A percentile compares a stretch with the other conserved stretches of the same genome.
phyloP scores from a whole-genome alignment of 129 eudicot species.

The Silybum marianum region DNA sequence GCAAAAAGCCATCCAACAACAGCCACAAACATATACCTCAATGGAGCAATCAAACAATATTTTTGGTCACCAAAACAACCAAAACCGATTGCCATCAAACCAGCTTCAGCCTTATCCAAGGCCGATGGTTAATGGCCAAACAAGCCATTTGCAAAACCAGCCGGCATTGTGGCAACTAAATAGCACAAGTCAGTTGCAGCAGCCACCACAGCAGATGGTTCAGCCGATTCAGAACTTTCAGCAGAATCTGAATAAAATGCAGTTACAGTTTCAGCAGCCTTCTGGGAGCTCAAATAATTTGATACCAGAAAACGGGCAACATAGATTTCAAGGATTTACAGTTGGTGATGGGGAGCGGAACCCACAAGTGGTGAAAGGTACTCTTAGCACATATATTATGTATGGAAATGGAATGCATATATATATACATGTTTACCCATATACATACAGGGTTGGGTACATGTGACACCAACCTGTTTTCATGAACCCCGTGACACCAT shows the following conservation, averaged over 20 bases:
- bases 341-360: slow-evolving; percentile 5
- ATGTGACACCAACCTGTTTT: no score
- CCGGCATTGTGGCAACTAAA: slow-evolving; percentile 2
- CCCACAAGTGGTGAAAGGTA: slow-evolving; percentile 10
- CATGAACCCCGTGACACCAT: no score
- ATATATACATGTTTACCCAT: background rate
- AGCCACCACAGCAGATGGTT: background rate
- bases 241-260: background rate
- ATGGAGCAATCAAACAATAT: slow-evolving; percentile 1
- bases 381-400: background rate
- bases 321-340: background rate
- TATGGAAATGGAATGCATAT: background rate
- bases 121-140: slow-evolving; percentile 17
- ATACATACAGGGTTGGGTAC: background rate
- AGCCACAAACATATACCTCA: slow-evolving; percentile 22
- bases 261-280: slow-evolving; percentile 14
- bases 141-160: background rate
- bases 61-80: background rate
- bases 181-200: background rate
- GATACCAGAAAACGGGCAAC: slow-evolving; percentile 1
- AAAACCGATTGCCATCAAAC: slow-evolving; percentile 4
- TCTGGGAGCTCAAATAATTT: background rate
- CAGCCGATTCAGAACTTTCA: slow-evolving; percentile 13
- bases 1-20: background rate
- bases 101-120: slow-evolving; percentile 5